These are phyloP conservation scores for Tetrahymena thermophila DNA, from an alignment of 73 alveolate species.

Conservation along the genomic window DNA sequence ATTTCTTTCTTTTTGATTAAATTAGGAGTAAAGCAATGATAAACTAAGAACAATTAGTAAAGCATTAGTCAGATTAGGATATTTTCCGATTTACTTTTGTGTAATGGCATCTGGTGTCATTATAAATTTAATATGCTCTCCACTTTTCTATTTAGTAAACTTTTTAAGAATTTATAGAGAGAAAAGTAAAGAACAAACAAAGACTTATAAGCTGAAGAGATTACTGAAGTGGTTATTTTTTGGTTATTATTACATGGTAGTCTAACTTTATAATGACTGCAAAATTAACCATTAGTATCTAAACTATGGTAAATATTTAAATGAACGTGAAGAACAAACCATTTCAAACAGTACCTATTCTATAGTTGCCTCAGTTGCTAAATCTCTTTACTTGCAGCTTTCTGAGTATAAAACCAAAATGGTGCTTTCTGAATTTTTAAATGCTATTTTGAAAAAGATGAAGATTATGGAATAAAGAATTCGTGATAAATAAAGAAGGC, in stretches of 20 bases:
- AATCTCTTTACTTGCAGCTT: background rate
- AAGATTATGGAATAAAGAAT: background rate
- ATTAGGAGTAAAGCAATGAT: background rate
- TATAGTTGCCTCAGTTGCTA: background rate
- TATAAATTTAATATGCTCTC: background rate
- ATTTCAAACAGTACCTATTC: background rate
- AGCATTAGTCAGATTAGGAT: background rate
- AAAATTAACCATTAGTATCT: background rate
- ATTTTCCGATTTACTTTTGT: background rate
- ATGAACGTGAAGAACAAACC: background rate
- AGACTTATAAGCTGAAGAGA: background rate
- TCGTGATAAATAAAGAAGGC: background rate
- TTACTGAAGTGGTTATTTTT: background rate
- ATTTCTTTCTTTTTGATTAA: background rate
- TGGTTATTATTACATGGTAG: background rate
- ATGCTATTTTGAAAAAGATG: background rate
- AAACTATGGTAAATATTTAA: background rate
- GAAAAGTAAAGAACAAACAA: background rate
- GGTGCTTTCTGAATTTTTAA: background rate
- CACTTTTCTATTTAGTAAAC: background rate
- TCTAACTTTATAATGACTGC: background rate
- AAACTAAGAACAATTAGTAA: background rate
- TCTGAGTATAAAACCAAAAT: background rate
- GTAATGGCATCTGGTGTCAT: background rate
- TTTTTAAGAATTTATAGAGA: background rate